Percentiles rank a stretch among this genome's conserved stretches.
Conservation (phyloP, 805 yeast genomes). For the Metschnikowia lachancei region DNA sequence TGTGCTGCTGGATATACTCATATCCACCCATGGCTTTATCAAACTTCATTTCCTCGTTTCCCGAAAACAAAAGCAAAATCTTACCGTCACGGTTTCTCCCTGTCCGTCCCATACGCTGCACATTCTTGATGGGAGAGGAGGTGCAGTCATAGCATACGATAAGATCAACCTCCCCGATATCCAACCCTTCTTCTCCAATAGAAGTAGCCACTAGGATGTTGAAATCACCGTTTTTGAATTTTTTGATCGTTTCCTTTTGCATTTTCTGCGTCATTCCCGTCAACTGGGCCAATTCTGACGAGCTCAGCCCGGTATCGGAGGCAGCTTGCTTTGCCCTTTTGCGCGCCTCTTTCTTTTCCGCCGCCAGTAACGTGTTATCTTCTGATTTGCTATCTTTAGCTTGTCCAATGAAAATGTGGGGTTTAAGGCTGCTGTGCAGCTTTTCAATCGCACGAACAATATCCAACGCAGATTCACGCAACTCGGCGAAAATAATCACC, state of each 20-base stretch:
- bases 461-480: conserved; percentile 86
- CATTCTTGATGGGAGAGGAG: conserved; percentile 85
- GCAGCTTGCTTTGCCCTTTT: conserved; percentile 37
- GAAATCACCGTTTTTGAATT: conserved; percentile 68
- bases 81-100: conserved; percentile 92
- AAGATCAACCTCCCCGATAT: conserved; percentile 95
- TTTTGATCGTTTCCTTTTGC: conserved; percentile 73
- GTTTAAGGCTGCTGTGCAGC: conserved; percentile 36
- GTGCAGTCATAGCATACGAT: conserved; percentile 93
- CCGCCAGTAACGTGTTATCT: conserved; percentile 41
- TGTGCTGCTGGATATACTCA: conserved; percentile 68
- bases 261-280: conserved; percentile 89
- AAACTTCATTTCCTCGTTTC: conserved; percentile 74
- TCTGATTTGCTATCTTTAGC: conserved; percentile 69
- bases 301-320: conserved; percentile 68
- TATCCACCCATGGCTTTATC: conserved; percentile 84
- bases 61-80: conserved; percentile 70
- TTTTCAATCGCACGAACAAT: conserved; percentile 65
- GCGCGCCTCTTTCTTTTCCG: conserved; percentile 36
- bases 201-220: conserved; percentile 93
- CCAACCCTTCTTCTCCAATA: conserved; percentile 97
- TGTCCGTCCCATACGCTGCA: conserved; percentile 97
- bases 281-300: conserved; percentile 72
- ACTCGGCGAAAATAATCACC: conserved; percentile 84
- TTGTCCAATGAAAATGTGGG: conserved; percentile 94